Evolutionary conservation across 768 basidiomycete genomes (phyloP), one percentile per base, ranked within the genome.

Genomic region (Lactarius akahatsu): DNA sequence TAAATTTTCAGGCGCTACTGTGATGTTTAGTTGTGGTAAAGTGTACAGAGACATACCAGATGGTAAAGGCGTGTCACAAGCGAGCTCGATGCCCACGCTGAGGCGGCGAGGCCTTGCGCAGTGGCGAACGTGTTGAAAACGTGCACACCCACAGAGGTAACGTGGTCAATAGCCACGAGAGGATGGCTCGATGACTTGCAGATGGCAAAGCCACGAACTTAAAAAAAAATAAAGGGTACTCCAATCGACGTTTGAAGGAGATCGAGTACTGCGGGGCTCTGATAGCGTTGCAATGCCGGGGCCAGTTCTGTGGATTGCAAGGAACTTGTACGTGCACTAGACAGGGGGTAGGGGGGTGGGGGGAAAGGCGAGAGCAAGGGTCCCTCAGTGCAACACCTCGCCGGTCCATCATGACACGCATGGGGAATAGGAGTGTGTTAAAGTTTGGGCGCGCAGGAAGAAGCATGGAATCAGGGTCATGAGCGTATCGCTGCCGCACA

Each of bases 401-500:
- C 16, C 30, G 8, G 9, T 9, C 16, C 36, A 23, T 59, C 20
- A 16, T 38, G 23, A 18, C 47, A 59, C 50, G 10, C 23, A 30
- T 36, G 36, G 23, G 26, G 41, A 63, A 50, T 34, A 16, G 41
- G 54, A 32, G 56, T 9, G 36, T 28, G 13, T 63, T 59, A 43
- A 59, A 40, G 62, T 67, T 67, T 5, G 50, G 32, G 66, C 50
- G 65, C 60, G 52, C 57, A 43, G 23, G 2, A 34, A 28, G 34
- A 55, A 36, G 40, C 32, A 13, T 2, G 50, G 11, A 56, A 59
- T 67, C 57, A 63, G 6, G 30, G 50, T 67, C 59, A 50, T 32
- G 54, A 23, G 38, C 34, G 18, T 45, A 57, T 45, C 57, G 30
- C 57, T 41, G 66, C 61, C 34, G 50, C 34, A 41, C 16, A 15